Base-by-base conservation (phyloP, 768 basidiomycete genomes). In the Russula earlei region DNA sequence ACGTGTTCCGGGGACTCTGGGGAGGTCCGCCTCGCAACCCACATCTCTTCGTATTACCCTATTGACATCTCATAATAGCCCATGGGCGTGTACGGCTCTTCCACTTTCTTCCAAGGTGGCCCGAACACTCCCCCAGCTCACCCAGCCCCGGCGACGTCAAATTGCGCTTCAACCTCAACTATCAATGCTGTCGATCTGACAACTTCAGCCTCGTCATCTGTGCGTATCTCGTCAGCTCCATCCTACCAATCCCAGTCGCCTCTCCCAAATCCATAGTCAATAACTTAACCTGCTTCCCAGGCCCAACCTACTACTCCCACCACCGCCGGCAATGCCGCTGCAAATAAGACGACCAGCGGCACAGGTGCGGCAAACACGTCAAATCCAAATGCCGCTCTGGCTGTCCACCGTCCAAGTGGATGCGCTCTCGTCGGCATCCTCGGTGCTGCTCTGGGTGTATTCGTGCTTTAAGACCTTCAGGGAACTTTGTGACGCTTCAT, bases 71-170 rank as follows among this genome's bases (percentile, higher is more conserved):
- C 43, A 45, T 52, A 80, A 45, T 52, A 80, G 77, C 79, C 82
- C 4, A 82, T 82, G 80, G 84, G 83, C 27, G 75, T 85, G n/a
- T 84, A 85, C 62, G 80, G 80, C 33, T 67, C 71, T 17, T 85
- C 82, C 14, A 84, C 83, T 0, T 86, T 80, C 72, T 67, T 75
- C 64, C 87, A 89, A 72, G 82, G 82, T 36, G 68, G 81, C 31
- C 73, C 77, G 0, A 66, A 58, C 0, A 85, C 80, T 2, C 83
- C 85, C 14, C 38, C 73, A 7, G 72, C 82, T 2, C 81, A 84
- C 62, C 77, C 81, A 3, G 71, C 69, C 1, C 84, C 82, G 0
- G 63, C 79, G 5, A 82, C 83, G 2, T 85, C 81, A 17, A 69
- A 74, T 20, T 93, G 91, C 72, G 72, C 71, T 15, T 59, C 76